Evolutionary conservation across 495 filamentous ascomycete species (phyloP), one percentile per base, ranked within the genome.

Genomic region (Penicillium chermesinum): DNA sequence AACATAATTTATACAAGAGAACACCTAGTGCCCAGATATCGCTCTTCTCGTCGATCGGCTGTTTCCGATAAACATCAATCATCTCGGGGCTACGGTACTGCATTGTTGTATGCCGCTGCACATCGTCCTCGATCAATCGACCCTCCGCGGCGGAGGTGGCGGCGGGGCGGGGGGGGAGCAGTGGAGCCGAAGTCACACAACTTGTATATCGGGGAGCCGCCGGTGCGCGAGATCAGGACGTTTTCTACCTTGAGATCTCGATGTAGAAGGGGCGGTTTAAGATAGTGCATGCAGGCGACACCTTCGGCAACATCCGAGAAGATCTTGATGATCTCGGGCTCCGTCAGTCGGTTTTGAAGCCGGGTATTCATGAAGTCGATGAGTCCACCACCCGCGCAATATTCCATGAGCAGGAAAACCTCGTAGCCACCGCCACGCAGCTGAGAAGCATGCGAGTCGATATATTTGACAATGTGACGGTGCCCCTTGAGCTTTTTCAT

Each of bases 321-420:
- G 62, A 98, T 98, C 66, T 93, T 87, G 50, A 98, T 74, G 49
- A 98, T 90, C 71, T 98, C 93, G 32, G 94, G 91, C 73, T 98
- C 93, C 37, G 91, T 98, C 63, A 98, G 77, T 35, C 93, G 88
- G 64, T 97, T 88, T 68, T 97, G 93, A 52, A 98, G 71, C 25
- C 93, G 82, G 32, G 93, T 98, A 68, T 98, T 98, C 93, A 98
- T 98, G 69, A 97, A 98, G 71, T 98, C 93, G 64, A 98, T 98
- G 58, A 98, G 69, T 20, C 93, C 94, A 53, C 94, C 93, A 17
- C 85, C 85, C 50, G 69, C 67, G 56, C 79, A 85, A 67, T 85
- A 97, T 65, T 98, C 93, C 93, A 98, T 98, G 46, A 98, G 81
- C 57, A 98, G 65, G 70, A 98, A 98, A 36, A 98, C 93, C 68